phyloP scores from a whole-genome alignment of 495 filamentous ascomycete species.

The Cercophora newfieldiana region DNA sequence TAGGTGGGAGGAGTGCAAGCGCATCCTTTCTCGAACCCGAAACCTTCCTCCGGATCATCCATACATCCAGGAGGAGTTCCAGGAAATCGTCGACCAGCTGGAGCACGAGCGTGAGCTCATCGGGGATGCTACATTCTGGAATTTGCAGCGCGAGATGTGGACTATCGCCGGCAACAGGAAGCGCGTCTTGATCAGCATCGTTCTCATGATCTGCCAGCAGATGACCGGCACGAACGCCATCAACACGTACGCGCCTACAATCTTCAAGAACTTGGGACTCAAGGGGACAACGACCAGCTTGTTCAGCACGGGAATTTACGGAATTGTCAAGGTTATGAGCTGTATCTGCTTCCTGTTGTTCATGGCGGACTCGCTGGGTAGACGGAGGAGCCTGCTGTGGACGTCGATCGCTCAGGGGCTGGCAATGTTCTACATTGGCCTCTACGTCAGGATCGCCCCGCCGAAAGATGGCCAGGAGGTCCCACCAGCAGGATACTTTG shows the following conservation, averaged over 20 bases:
- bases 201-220: conserved; percentile 51
- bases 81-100: conserved; percentile 67
- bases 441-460: conserved; percentile 73
- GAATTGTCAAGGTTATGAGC: conserved; percentile 48
- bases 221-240: conserved; percentile 48
- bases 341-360: conserved; percentile 51
- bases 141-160: conserved; percentile 72
- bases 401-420: conserved; percentile 69
- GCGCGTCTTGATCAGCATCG: conserved; percentile 41
- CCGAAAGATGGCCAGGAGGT: conserved; percentile 49
- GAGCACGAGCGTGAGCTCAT: conserved; percentile 66
- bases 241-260: conserved; percentile 54
- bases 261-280: conserved; percentile 51
- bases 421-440: conserved; percentile 77
- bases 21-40: conserved; percentile 56
- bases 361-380: conserved; percentile 64
- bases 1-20: conserved; percentile 65
- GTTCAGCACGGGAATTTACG: conserved; percentile 53
- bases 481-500: conserved; percentile 58
- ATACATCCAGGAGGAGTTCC: conserved; percentile 66
- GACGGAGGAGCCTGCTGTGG: conserved; percentile 68
- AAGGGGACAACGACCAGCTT: conserved; percentile 46
- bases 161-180: conserved; percentile 59
- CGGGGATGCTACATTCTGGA: conserved; percentile 61
- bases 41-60: conserved; percentile 57